These are phyloP conservation scores for Pholiota adiposa DNA, from an alignment of 1,284 basidiomycete genomes.

Conservation along the genomic window DNA sequence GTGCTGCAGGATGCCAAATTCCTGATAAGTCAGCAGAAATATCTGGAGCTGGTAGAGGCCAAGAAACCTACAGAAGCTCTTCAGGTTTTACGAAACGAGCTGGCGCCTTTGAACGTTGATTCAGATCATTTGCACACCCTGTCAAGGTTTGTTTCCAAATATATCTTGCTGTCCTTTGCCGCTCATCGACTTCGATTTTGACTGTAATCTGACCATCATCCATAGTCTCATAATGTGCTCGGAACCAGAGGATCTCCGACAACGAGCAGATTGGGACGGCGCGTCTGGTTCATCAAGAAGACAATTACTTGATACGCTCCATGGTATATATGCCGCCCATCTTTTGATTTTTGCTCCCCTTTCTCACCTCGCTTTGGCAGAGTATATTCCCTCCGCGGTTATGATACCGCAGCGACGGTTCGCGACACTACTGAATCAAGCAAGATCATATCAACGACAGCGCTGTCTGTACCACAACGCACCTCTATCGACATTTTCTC, in stretches of 20 bases:
- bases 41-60: slow-evolving; percentile 91
- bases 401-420: slow-evolving; percentile 95
- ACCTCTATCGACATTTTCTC: slow-evolving; percentile 68
- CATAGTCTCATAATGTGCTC: slow-evolving; percentile 88
- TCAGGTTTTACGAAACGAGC: slow-evolving; percentile 83
- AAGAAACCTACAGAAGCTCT: slow-evolving; percentile 84
- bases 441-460: slow-evolving; percentile 78
- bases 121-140: slow-evolving; percentile 81
- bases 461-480: slow-evolving; percentile 84
- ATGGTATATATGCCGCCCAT: slow-evolving; percentile 60
- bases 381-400: slow-evolving; percentile 84
- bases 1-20: slow-evolving; percentile 76
- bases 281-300: slow-evolving; percentile 79
- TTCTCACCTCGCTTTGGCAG: slow-evolving; percentile 43
- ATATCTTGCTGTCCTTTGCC: not conserved
- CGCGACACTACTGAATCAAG: slow-evolving; percentile 85
- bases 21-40: slow-evolving; percentile 93
- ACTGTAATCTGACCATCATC: not conserved
- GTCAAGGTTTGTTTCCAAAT: slow-evolving; percentile 66
- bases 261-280: slow-evolving; percentile 90
- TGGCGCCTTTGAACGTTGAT: slow-evolving; percentile 81
- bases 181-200: not conserved
- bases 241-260: slow-evolving; percentile 81
- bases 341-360: slow-evolving; percentile 1
- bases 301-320: slow-evolving; percentile 78